Percentiles rank a stretch among this genome's conserved stretches.
These are phyloP conservation scores for Hymenochaete sp. DNA, from an alignment of 1,284 basidiomycete species.

Conservation along the genomic window DNA sequence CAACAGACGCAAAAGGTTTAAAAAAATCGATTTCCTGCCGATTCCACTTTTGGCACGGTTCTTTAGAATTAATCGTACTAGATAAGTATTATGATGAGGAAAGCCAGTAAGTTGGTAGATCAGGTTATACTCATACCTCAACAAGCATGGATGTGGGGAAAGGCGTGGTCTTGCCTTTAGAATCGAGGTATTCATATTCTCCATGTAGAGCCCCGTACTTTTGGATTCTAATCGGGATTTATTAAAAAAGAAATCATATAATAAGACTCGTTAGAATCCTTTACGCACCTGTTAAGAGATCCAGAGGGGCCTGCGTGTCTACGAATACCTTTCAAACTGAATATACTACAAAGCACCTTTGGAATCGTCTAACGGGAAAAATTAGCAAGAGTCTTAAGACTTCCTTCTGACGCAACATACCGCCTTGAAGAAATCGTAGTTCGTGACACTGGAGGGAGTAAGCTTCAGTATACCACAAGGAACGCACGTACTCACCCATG, in stretches of 20 bases:
- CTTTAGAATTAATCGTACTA: no score
- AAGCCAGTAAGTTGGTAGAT: no score
- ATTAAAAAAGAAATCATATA: neutral
- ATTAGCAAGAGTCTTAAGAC: constrained; percentile 1
- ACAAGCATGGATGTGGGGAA: constrained; percentile 26
- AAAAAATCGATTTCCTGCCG: no score
- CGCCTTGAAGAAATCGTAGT: constrained; percentile 35
- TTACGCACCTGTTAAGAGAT: constrained; percentile 29
- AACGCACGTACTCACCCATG: constrained; percentile 29
- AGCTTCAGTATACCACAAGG: neutral
- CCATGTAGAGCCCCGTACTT: constrained; percentile 11
- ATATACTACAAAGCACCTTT: constrained; percentile 38
- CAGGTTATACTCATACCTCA: no score
- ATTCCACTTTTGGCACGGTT: no score
- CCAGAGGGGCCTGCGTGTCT: constrained; percentile 40
- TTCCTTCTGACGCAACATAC: constrained; percentile 23
- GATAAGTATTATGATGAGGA: no score
- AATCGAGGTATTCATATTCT: constrained; percentile 23
- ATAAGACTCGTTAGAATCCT: neutral
- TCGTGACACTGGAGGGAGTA: constrained; percentile 31
- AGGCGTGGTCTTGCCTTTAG: constrained; percentile 22
- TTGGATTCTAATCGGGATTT: constrained; percentile 20
- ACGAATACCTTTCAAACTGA: constrained; percentile 38
- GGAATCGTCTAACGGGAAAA: constrained; percentile 29
- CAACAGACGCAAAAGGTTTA: no score